phyloP scores from a whole-genome alignment of 805 yeast species.

The Barnettozyma sucrosica region DNA sequence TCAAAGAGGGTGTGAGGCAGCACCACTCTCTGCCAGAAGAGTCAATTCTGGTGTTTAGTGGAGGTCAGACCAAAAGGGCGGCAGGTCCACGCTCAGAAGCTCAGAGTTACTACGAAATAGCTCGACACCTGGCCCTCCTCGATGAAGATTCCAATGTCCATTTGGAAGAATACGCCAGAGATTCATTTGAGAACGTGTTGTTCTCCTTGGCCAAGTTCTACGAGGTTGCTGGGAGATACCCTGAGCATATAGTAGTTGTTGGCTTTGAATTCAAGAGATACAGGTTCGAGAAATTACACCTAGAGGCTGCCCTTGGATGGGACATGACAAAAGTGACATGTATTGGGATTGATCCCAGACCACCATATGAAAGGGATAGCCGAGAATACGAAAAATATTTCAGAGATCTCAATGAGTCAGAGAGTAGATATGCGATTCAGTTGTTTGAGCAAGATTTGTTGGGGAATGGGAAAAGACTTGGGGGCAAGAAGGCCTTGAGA shows the following conservation, averaged over 20 bases:
- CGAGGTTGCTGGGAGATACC: constrained; percentile 42
- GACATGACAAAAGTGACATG: constrained; percentile 37
- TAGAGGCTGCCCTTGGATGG: constrained; percentile 40
- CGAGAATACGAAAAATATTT: constrained; percentile 35
- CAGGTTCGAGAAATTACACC: constrained; percentile 53
- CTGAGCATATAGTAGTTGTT: constrained; percentile 47
- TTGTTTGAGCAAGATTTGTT: constrained; percentile 51
- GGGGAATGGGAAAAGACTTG: constrained; percentile 42
- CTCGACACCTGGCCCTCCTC: constrained; percentile 27
- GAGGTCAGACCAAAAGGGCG: constrained; percentile 63
- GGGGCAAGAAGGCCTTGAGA: constrained; percentile 44
- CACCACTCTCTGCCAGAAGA: constrained; percentile 27
- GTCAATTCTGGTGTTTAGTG: constrained; percentile 42
- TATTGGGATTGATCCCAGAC: constrained; percentile 53
- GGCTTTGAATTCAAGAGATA: constrained; percentile 71
- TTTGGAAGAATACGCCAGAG: constrained; percentile 70
- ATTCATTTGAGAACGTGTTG: constrained; percentile 71
- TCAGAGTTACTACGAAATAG: constrained; percentile 46
- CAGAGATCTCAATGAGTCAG: constrained; percentile 41
- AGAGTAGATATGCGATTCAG: constrained; percentile 46
- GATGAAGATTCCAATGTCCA: constrained; percentile 25
- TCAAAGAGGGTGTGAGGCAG: constrained; percentile 37
- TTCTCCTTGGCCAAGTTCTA: constrained; percentile 52
- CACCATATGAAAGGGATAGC: constrained; percentile 27
- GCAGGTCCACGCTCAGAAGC: constrained; percentile 58